phyloP scores from a whole-genome alignment of 768 basidiomycete genomes.

The Grammothele lineata region DNA sequence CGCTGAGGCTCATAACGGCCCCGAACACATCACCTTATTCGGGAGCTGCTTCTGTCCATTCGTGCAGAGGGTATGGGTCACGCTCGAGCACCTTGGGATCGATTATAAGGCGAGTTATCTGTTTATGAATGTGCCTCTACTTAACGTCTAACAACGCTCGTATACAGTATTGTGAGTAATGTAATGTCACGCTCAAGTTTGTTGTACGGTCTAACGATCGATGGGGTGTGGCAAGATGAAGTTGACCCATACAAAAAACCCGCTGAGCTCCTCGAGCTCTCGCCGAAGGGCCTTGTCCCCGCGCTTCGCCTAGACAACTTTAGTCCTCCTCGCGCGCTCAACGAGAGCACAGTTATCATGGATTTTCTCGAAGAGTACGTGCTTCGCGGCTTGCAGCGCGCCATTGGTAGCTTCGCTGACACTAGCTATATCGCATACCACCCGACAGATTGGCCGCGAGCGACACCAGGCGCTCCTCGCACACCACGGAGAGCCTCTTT shows the following conservation, averaged over 20 bases:
- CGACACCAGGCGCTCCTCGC: slow-evolving; percentile 34
- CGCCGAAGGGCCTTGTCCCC: slow-evolving; percentile 80
- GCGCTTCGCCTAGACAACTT: slow-evolving; percentile 53
- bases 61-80: slow-evolving; percentile 78
- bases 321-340: slow-evolving; percentile 55
- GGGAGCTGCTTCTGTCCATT: slow-evolving; percentile 77
- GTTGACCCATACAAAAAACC: slow-evolving; percentile 85
- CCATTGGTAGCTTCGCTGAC: no score
- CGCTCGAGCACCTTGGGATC: slow-evolving; percentile 64
- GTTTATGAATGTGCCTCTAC: no score
- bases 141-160: no score
- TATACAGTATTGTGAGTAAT: no score
- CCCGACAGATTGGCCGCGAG: slow-evolving; percentile 47
- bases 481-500: slow-evolving; percentile 38
- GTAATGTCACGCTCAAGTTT: no score
- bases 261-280: slow-evolving; percentile 70
- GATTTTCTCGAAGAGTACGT: slow-evolving; percentile 73
- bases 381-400: no score
- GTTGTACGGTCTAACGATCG: no score
- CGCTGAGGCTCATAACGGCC: slow-evolving; percentile 41
- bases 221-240: no score
- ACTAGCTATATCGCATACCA: no score
- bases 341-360: slow-evolving; percentile 78
- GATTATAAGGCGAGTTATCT: slow-evolving; percentile 55
- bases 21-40: slow-evolving; percentile 61